These are phyloP conservation scores for Globisporangium cederbergense DNA, from an alignment of 352 stramenopile genomes.

Conservation along the genomic window DNA sequence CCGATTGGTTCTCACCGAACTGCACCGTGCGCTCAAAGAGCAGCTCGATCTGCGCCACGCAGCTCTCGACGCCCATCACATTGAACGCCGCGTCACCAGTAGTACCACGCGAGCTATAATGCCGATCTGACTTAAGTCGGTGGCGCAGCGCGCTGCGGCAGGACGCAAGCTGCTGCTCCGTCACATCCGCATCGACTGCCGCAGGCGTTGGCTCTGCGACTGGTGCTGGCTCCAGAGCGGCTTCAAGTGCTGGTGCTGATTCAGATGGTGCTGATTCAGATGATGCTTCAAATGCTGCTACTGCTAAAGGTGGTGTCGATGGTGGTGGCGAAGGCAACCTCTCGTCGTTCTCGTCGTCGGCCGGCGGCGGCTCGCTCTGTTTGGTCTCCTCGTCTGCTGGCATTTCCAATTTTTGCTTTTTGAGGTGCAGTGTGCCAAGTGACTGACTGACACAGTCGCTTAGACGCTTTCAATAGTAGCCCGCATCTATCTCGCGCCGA, in stretches of 20 bases:
- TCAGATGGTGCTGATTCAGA: too few species aligned
- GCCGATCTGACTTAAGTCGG: conserved; percentile 28
- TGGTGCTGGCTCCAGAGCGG: not conserved
- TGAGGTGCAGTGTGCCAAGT: not conserved
- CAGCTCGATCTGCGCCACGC: conserved; percentile 41
- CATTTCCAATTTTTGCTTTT: not conserved
- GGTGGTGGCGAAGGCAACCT: not conserved
- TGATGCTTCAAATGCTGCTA: not conserved
- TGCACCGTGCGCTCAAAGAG: conserved; percentile 70
- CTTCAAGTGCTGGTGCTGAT: not conserved
- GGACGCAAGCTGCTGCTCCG: conserved; percentile 27
- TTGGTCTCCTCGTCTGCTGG: conserved; percentile 11
- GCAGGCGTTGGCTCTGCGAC: not conserved
- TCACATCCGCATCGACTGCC: conserved; percentile 9
- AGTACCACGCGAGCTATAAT: too few species aligned
- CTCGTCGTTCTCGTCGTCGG: not conserved
- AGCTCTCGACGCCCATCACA: conserved; percentile 17
- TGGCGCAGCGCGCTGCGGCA: conserved; percentile 39
- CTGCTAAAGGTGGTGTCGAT: not conserved
- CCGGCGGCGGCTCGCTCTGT: conserved; percentile 8
- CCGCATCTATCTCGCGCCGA: too few species aligned
- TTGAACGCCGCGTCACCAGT: conserved; percentile 12
- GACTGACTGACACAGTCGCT: too few species aligned
- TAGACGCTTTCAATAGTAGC: too few species aligned
- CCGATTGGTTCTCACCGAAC: conserved; percentile 76